Conservation (phyloP, 306 rosid genomes). For the Sesbania bispinosa region DNA sequence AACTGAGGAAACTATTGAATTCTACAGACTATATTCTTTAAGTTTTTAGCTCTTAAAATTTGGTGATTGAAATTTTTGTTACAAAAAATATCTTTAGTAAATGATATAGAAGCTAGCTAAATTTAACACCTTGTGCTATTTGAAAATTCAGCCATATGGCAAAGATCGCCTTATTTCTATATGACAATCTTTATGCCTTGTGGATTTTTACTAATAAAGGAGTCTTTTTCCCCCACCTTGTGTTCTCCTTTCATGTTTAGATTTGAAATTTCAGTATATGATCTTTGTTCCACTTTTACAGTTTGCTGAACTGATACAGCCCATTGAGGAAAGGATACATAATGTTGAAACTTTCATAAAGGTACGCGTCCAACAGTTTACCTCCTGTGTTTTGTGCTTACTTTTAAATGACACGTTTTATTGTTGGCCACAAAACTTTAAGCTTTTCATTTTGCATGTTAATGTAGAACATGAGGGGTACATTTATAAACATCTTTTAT, state of each 20-base stretch:
- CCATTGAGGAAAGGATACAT: slow-evolving; percentile 64
- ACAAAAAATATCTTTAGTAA: background rate
- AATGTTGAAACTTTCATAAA: slow-evolving; percentile 68
- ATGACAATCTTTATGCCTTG: background rate
- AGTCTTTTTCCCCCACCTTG: background rate
- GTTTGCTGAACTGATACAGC: slow-evolving; percentile 78
- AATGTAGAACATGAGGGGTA: slow-evolving; percentile 2
- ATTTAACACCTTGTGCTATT: background rate
- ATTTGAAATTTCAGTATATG: background rate
- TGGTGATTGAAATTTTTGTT: background rate
- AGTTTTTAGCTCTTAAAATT: slow-evolving; percentile 3
- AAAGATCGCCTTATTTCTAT: background rate
- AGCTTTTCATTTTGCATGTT: slow-evolving; percentile 18
- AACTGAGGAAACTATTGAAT: background rate
- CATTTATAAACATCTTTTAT: background rate
- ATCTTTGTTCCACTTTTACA: slow-evolving; percentile 36
- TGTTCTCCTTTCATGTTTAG: slow-evolving; percentile 6
- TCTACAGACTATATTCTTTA: background rate
- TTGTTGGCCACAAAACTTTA: background rate
- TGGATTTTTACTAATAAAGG: background rate
- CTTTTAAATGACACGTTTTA: background rate
- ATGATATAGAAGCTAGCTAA: background rate
- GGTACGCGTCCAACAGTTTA: slow-evolving; percentile 40
- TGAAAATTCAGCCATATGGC: background rate
- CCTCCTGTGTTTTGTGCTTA: background rate